phyloP scores from a whole-genome alignment of 495 filamentous ascomycete genomes.

The Neurospora tetraspora region DNA sequence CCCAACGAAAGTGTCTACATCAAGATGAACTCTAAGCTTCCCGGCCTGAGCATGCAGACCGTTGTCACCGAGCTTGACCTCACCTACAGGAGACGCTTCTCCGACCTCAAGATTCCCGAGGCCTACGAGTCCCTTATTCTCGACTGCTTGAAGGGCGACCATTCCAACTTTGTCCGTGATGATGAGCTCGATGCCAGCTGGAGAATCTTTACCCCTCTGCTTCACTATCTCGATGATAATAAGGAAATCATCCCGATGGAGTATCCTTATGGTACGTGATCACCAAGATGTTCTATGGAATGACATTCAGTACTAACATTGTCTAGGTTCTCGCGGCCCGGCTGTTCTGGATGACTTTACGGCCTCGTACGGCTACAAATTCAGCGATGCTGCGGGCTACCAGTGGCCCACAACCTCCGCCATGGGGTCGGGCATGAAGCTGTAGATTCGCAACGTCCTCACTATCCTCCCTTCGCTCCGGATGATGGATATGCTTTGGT shows the following conservation, averaged over 20 bases:
- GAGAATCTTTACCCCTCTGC: conserved; percentile 94
- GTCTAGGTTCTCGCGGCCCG: conserved; percentile 83
- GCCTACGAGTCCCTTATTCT: conserved; percentile 97
- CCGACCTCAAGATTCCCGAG: conserved; percentile 98
- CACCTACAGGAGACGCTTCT: conserved; percentile 96
- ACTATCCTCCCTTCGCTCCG: conserved; percentile 5
- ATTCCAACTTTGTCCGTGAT: conserved; percentile 99
- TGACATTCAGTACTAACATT: conserved; percentile 5
- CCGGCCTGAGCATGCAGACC: conserved; percentile 98
- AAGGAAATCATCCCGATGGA: conserved; percentile 99
- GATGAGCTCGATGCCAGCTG: conserved; percentile 97
- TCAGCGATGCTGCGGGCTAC: conserved; percentile 93
- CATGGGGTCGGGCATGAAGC: conserved; percentile 51
- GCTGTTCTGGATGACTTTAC: conserved; percentile 98
- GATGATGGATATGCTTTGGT: background rate
- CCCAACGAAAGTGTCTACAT: conserved; percentile 99
- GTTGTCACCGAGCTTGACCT: conserved; percentile 98
- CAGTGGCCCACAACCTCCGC: conserved; percentile 74
- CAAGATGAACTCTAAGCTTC: conserved; percentile 99
- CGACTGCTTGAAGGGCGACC: conserved; percentile 96
- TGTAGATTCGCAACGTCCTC: conserved; percentile 39
- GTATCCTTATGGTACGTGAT: conserved; percentile 90
- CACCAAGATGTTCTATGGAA: background rate
- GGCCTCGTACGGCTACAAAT: conserved; percentile 95
- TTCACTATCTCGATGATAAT: conserved; percentile 98